Percentiles rank a stretch among this genome's conserved stretches.
Evolutionary conservation across 495 filamentous ascomycete species (phyloP).

Genomic region (Aspergillus affinis): DNA sequence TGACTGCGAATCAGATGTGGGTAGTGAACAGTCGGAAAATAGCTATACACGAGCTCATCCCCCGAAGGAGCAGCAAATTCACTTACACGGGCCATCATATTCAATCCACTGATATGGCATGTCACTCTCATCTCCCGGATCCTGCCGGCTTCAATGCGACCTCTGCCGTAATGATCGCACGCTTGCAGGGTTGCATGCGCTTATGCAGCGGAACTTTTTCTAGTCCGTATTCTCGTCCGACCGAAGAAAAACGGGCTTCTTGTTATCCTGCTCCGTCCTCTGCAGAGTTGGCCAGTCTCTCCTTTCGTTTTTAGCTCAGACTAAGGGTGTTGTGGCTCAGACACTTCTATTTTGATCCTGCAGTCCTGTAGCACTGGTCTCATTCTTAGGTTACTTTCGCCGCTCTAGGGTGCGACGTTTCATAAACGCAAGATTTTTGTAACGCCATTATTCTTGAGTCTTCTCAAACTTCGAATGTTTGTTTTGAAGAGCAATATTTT

Average conservation of each 20-base stretch:
- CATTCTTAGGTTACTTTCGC: not conserved
- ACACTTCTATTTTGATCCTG: no score
- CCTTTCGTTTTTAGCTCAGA: not conserved
- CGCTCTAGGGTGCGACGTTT: not conserved
- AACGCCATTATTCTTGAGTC: not conserved
- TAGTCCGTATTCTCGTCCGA: not conserved
- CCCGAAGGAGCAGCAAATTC: not conserved
- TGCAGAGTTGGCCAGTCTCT: not conserved
- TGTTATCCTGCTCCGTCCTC: not conserved
- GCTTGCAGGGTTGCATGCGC: not conserved
- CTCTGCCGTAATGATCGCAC: not conserved
- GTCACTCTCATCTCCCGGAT: not conserved
- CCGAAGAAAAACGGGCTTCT: not conserved
- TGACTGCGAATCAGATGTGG: no score
- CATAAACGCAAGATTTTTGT: not conserved
- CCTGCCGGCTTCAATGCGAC: not conserved
- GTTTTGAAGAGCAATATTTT: not conserved
- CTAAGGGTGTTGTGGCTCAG: not conserved
- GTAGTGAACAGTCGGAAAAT: no score
- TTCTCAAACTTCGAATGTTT: not conserved
- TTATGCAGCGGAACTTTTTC: not conserved
- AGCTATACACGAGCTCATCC: no score
- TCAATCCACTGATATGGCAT: not conserved
- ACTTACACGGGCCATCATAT: not conserved
- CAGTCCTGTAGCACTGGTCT: no score